Base-by-base conservation (phyloP, 495 filamentous ascomycete genomes). In the Penicillium taxi region DNA sequence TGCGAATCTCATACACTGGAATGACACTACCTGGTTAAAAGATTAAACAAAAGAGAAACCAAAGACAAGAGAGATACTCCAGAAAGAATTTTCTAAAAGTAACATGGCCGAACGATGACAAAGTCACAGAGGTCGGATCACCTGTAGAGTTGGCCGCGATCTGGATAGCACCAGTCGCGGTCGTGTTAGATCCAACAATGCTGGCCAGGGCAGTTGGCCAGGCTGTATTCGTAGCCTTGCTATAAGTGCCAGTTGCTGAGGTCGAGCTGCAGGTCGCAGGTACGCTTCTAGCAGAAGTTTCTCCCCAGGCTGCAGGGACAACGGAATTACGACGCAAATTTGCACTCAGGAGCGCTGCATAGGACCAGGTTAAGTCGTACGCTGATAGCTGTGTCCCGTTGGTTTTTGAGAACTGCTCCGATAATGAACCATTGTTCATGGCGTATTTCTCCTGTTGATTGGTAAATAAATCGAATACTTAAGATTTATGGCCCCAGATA, bases 351-450 rank as follows among this genome's bases (percentile, higher is more conserved):
- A 75, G 56, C 0, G 65, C 62, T 2, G 69, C 70, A 32, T 73
- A 75, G 0, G 69, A 73, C 70, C 70, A 74, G 26, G 72, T 72
- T 8, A 74, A 47, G 26, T 75, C 64, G 9, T 60, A 40, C 6
- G 80, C 80, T 1, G 74, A 76, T n/a, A 75, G 41, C 7, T 69
- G 70, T 0, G 42, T 34, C 27, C 80, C 80, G 34, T 53, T 57
- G 27, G 57, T 49, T 38, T 66, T 69, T 50, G 69, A 61, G 43
- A 64, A 82, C 46, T 84, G 80, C 53, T 84, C 80, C 8, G 72
- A 55, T 9, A 83, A 39, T 5, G 69, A 67, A 13, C 80, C 80
- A 40, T 72, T 69, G 58, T 14, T 61, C 28, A 19, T 61, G 32
- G 58, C 19, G 51, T 70, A 59, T 67, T 68, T 42, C 64, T 56